Evolutionary conservation across 2,329 filamentous ascomycete species (phyloP).

Genomic region (Zarea fungicola): DNA sequence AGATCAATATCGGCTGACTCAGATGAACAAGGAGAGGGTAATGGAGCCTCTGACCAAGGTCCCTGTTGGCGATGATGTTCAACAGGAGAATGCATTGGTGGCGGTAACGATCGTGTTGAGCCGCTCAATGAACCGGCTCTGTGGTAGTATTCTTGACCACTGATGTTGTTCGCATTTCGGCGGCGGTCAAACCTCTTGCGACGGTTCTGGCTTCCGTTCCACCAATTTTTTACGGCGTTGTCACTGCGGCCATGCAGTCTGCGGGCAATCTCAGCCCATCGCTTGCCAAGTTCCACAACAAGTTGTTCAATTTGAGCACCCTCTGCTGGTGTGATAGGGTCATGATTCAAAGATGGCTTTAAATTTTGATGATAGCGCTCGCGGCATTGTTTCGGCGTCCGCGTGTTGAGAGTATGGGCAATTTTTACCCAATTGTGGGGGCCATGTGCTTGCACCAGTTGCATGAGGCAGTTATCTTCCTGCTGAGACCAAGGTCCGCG

Average conservation of each 20-base stretch:
- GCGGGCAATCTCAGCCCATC: slow-evolving; percentile 90
- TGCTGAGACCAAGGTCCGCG: slow-evolving; percentile 77
- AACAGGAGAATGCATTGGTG: slow-evolving; percentile 17
- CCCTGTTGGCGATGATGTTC: slow-evolving; percentile 19
- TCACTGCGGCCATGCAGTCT: slow-evolving; percentile 79
- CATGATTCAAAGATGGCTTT: slow-evolving; percentile 68
- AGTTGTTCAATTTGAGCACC: slow-evolving; percentile 69
- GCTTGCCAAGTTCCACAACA: slow-evolving; percentile 73
- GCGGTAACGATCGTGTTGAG: slow-evolving; percentile 19
- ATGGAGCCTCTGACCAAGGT: slow-evolving; percentile 26
- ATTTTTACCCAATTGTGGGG: slow-evolving; percentile 89
- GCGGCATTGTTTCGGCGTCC: slow-evolving; percentile 90
- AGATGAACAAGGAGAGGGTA: slow-evolving; percentile 36
- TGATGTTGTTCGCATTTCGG: slow-evolving; percentile 24
- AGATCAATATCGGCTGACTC: slow-evolving; percentile 60
- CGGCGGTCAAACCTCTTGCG: slow-evolving; percentile 48
- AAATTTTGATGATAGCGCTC: slow-evolving; percentile 94
- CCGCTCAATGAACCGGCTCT: neutral
- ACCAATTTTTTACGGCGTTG: slow-evolving; percentile 97
- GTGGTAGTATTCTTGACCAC: slow-evolving; percentile 11
- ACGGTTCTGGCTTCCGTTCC: slow-evolving; percentile 89
- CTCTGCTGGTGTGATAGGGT: slow-evolving; percentile 67
- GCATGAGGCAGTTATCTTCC: slow-evolving; percentile 67
- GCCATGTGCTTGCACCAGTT: slow-evolving; percentile 66
- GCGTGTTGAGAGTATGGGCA: slow-evolving; percentile 65